Conservation (phyloP, 257 asterid species). For the Petrea volubilis region DNA sequence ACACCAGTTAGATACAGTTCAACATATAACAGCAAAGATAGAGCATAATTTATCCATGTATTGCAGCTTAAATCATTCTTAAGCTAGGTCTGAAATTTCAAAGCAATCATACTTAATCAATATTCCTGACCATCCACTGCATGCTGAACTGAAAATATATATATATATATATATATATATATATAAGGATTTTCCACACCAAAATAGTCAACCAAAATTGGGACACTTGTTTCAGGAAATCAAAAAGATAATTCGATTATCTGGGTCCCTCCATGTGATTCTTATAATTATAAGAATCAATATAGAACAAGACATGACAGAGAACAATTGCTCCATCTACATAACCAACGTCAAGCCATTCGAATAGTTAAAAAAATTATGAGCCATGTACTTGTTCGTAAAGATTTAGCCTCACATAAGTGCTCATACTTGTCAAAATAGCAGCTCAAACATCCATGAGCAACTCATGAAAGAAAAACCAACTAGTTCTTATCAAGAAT, state of each 20-base stretch:
- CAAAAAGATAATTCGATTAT: background rate
- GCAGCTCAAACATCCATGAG: conserved; percentile 13
- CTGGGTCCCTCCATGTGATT: conserved; percentile 14
- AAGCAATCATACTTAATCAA: background rate
- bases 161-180: too few species aligned
- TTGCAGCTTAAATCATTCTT: background rate
- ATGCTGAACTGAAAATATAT: background rate
- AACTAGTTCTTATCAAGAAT: background rate
- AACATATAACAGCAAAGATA: background rate
- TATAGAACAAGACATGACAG: background rate
- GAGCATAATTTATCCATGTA: background rate
- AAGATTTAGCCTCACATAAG: background rate
- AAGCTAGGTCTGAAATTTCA: background rate
- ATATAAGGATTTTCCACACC: background rate
- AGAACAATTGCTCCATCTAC: background rate
- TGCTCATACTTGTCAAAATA: conserved; percentile 2
- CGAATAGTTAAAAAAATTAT: background rate
- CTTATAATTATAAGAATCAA: background rate
- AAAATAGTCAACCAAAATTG: conserved; percentile 13
- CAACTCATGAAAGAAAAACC: conserved; percentile 14
- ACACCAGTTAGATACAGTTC: background rate
- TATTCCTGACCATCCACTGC: background rate
- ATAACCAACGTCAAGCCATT: conserved; percentile 7
- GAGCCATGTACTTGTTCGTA: background rate
- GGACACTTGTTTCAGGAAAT: background rate